Conservation (phyloP, 345 rosid genomes). For the Brassica nigra region DNA sequence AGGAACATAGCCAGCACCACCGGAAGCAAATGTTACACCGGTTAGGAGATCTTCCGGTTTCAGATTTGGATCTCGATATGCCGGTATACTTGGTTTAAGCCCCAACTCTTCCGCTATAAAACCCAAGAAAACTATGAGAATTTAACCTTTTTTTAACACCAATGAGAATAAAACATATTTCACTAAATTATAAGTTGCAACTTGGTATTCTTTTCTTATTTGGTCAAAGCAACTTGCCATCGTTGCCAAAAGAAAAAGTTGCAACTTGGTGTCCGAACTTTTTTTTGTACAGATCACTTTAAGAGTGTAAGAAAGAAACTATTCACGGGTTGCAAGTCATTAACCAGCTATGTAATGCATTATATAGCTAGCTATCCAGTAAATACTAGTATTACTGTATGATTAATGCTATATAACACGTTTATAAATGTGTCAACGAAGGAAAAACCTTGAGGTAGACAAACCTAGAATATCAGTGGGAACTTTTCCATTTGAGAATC, state of each 20-base stretch:
- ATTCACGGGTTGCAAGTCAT: not conserved
- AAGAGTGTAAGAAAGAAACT: not conserved
- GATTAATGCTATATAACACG: not conserved
- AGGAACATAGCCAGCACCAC: constrained; percentile 61
- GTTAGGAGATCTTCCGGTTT: constrained; percentile 55
- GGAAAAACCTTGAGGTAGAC: not conserved
- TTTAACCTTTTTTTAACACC: no score
- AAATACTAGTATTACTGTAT: not conserved
- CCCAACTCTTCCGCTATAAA: constrained; percentile 52
- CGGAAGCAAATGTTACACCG: constrained; percentile 75
- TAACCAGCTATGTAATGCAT: not conserved
- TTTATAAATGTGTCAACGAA: not conserved
- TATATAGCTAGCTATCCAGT: not conserved
- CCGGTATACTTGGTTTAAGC: constrained; percentile 53
- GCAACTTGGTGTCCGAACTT: not conserved
- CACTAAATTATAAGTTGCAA: not conserved
- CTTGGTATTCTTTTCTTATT: not conserved
- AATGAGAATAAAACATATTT: not conserved
- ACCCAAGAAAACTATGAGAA: not conserved
- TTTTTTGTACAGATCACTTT: not conserved
- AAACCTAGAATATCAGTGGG: constrained; percentile 73
- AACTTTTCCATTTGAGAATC: constrained; percentile 74
- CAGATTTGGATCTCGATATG: constrained; percentile 56
- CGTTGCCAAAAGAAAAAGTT: not conserved
- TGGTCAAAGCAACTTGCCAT: not conserved